Evolutionary conservation across 164 flowering plant genomes (phyloP).

Genomic region (Macadamia integrifolia): DNA sequence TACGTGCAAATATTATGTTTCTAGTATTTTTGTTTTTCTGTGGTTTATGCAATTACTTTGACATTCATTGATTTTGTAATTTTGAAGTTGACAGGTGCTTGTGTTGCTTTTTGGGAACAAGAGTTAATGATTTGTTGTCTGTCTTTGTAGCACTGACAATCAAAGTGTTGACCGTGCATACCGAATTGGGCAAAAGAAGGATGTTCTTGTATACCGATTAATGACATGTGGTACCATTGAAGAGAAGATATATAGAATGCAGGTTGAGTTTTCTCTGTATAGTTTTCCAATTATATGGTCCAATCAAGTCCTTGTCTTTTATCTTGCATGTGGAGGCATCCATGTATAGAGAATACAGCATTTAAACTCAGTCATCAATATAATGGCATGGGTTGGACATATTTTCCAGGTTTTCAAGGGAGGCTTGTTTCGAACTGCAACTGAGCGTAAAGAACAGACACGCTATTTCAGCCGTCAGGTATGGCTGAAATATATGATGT

Average conservation of each 20-base stretch:
- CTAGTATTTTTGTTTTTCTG: too few species aligned
- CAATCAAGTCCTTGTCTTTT: not conserved
- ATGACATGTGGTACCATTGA: slow-evolving; percentile 98
- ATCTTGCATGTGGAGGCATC: not conserved
- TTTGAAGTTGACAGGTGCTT: too few species aligned
- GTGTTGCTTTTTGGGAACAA: too few species aligned
- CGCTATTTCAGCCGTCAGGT: slow-evolving; percentile 94
- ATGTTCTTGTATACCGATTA: slow-evolving; percentile 91
- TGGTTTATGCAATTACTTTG: too few species aligned
- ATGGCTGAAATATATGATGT: slow-evolving; percentile 4
- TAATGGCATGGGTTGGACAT: slow-evolving; percentile 3
- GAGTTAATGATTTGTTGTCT: slow-evolving; percentile 6
- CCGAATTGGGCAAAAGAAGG: slow-evolving; percentile 94
- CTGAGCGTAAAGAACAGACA: slow-evolving; percentile 94
- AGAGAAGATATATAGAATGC: slow-evolving; percentile 92
- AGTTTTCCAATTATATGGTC: not conserved
- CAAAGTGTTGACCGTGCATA: slow-evolving; percentile 99
- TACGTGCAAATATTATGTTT: too few species aligned
- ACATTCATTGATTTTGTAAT: too few species aligned
- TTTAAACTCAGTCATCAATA: not conserved
- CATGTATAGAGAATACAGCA: not conserved
- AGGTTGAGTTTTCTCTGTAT: slow-evolving; percentile 36
- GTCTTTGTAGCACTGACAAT: slow-evolving; percentile 72
- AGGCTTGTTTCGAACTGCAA: slow-evolving; percentile 85
- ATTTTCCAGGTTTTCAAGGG: slow-evolving; percentile 77